These are phyloP conservation scores for Saturnispora kantuleensis DNA, from an alignment of 805 yeast genomes.

Conservation along the genomic window DNA sequence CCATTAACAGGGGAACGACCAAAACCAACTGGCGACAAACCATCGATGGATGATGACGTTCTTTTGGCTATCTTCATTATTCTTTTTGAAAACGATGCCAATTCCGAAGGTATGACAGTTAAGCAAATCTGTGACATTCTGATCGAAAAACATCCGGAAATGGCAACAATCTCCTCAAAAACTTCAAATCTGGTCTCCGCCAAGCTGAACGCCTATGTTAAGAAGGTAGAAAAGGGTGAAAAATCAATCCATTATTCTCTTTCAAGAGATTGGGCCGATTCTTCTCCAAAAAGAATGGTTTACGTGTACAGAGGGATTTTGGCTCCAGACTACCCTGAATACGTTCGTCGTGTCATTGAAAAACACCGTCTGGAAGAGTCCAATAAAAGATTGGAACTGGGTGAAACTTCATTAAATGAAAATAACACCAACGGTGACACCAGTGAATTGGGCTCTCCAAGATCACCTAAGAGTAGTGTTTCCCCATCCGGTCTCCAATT, in stretches of 20 bases:
- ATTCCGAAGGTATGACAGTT: conserved; percentile 78
- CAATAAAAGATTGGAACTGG: neutral
- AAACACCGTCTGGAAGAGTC: conserved; percentile 31
- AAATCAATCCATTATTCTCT: conserved; percentile 60
- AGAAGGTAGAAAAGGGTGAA: conserved; percentile 75
- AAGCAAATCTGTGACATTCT: conserved; percentile 75
- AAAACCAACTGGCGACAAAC: conserved; percentile 53
- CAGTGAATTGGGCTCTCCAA: conserved; percentile 5
- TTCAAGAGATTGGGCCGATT: conserved; percentile 86
- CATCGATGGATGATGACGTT: conserved; percentile 62
- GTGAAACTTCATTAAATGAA: too few species aligned
- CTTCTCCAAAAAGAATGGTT: conserved; percentile 82
- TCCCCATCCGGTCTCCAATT: conserved; percentile 24
- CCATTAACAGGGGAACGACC: conserved; percentile 76
- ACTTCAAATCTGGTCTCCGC: conserved; percentile 77
- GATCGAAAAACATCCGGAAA: conserved; percentile 68
- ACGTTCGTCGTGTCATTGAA: conserved; percentile 58
- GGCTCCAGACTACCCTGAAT: conserved; percentile 64
- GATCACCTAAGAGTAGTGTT: conserved; percentile 9
- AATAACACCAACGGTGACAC: neutral
- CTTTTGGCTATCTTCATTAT: conserved; percentile 66
- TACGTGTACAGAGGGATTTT: conserved; percentile 74
- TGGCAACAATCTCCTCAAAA: conserved; percentile 72
- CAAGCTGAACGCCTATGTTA: conserved; percentile 74
- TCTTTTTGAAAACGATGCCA: conserved; percentile 56